Base-by-base conservation (phyloP, 495 filamentous ascomycete species). In the Aspergillus wentii region DNA sequence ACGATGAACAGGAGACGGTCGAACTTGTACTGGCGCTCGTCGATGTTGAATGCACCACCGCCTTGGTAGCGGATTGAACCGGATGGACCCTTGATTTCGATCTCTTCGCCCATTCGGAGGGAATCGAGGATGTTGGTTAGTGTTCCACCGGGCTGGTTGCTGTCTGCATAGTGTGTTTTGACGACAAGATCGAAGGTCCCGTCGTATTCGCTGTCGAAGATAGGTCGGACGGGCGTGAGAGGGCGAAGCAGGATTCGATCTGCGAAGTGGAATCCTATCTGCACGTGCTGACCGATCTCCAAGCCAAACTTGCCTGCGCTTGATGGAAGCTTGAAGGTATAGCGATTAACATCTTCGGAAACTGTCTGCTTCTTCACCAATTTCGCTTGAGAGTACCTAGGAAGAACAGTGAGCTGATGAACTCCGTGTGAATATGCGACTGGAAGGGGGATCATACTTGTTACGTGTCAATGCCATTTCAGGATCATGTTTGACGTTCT, bases 51-150 rank as follows among this genome's bases (percentile, higher is more conserved):
- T 17, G 41, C 36, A 14, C 51, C 48, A 17, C 52, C 41, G 5
- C 49, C 58, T 8, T 36, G 37, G 26, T 71, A 67, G 4, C 50
- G 45, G 49, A 70, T 66, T 9, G 53, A 58, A 13, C 69, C 68
- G 15, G 65, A 61, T 4, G 70, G 68, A 0, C 71, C 69, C 21
- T 64, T 61, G 31, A 71, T 51, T 21, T 66, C 56, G 15, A 71
- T 51, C 11, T 55, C 43, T 33, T 66, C 59, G 20, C 61, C 59
- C 8, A 61, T 29, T 4, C 54, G 18, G 19, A 75, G 49, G 35
- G 49, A 50, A 19, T 54, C 49, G 29, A 72, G 52, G 29, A 72
- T 67, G 27, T 62, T 57, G 33, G 54, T 60, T 36, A 71, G 50
- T 10, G 58, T 52, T n/a, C 69, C 68, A 19, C 61, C 41, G 3